Evolutionary conservation across 306 rosid species (phyloP).

Genomic region (Leucaena leucocephala): DNA sequence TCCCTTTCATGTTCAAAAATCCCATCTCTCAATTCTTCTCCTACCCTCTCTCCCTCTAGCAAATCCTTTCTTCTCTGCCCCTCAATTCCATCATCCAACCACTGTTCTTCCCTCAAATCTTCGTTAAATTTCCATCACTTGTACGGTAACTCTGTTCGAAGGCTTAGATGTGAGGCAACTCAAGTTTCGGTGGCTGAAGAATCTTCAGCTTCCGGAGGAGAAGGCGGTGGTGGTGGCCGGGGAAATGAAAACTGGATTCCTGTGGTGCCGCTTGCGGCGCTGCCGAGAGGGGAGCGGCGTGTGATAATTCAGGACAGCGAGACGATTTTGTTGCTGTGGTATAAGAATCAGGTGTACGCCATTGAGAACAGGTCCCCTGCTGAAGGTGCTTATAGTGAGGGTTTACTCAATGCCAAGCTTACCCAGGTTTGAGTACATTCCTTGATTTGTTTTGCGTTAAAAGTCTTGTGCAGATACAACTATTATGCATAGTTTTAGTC

Average conservation of each 20-base stretch:
- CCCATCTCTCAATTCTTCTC: conserved; percentile 29
- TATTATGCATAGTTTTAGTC: background rate
- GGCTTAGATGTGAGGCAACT: conserved; percentile 60
- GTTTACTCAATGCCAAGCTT: conserved; percentile 90
- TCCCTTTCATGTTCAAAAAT: conserved; percentile 42
- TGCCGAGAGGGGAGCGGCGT: conserved; percentile 88
- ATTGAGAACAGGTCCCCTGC: conserved; percentile 95
- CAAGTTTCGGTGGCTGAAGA: conserved; percentile 68
- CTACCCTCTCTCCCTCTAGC: background rate
- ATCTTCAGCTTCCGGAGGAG: conserved; percentile 50
- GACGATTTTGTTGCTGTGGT: conserved; percentile 79
- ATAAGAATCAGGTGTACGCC: conserved; percentile 73
- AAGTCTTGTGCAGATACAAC: background rate
- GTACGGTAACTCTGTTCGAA: background rate
- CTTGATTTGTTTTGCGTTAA: background rate
- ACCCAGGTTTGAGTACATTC: conserved; percentile 56
- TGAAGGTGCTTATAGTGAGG: conserved; percentile 93
- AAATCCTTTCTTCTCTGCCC: conserved; percentile 31
- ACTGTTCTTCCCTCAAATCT: conserved; percentile 23
- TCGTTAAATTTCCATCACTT: background rate
- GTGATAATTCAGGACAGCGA: conserved; percentile 82
- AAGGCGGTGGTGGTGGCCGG: conserved; percentile 30
- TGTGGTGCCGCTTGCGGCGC: conserved; percentile 86
- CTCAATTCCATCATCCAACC: background rate
- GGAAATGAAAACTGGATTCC: conserved; percentile 67